Conservation (phyloP, 169 alveolate species). For the Eimeria acervulina region DNA sequence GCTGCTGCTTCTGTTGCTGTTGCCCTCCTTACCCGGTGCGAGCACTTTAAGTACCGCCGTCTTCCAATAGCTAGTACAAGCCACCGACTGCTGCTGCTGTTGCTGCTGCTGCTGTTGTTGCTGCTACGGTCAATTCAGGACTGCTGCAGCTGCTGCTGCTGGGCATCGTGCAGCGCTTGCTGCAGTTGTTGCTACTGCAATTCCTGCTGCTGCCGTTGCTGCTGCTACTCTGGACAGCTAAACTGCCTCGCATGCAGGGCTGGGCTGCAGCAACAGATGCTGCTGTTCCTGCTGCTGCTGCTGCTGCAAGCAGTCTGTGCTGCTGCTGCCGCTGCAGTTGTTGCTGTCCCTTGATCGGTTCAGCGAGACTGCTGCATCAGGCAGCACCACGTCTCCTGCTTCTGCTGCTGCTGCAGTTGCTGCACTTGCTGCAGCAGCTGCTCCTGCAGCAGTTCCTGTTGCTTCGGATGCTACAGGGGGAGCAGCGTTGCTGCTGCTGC, state of each 20-base stretch:
- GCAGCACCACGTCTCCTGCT: not conserved
- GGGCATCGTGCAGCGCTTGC: not conserved
- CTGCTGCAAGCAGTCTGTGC: not conserved
- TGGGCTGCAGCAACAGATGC: not conserved
- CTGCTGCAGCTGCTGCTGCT: conserved; percentile 13
- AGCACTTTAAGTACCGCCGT: no score
- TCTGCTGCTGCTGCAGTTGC: not conserved
- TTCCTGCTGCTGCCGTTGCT: not conserved
- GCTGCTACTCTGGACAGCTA: not conserved
- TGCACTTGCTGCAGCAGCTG: not conserved
- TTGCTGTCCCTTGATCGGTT: not conserved
- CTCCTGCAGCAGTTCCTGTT: not conserved
- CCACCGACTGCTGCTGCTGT: not conserved
- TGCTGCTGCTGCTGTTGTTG: not conserved
- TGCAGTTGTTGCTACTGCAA: conserved; percentile 1
- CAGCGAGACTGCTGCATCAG: not conserved
- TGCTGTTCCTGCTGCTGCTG: not conserved
- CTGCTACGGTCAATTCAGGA: not conserved
- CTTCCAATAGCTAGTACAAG: no score
- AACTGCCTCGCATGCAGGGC: not conserved
- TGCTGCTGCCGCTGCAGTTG: conserved; percentile 1
- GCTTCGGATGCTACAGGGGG: not conserved
- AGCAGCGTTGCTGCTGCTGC: not conserved
- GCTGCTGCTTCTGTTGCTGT: conserved; percentile 1
- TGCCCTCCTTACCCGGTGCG: no score